Base-by-base conservation (phyloP, 1,284 basidiomycete species). In the Marasmius oreades region DNA sequence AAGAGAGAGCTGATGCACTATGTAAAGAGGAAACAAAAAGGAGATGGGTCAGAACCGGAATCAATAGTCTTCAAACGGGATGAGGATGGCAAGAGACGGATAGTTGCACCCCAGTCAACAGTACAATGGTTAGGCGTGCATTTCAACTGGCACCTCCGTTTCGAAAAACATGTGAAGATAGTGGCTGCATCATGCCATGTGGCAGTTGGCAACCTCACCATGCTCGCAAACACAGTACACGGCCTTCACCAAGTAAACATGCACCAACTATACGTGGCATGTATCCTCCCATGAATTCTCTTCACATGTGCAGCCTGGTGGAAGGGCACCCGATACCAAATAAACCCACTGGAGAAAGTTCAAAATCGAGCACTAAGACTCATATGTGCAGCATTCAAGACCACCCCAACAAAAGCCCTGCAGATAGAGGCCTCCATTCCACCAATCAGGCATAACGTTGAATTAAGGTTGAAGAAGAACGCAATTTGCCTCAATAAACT, bases 141-240 rank as follows among this genome's bases (percentile, higher is more conserved):
- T 26, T 61, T 71, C 37, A 39, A 53, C 39, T 16, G 52, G 0
- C 54, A 61, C 16, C 68, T 73, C 2, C 22, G 14, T 0, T 73
- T 71, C 57, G 55, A 60, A n/a, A 55, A 61, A 4, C 71, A 72
- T 39, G 58, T 70, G 12, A 46, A 62, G 33, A 55, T 56, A n/a
- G 61, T 68, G 33, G 60, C 63, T 0, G 60, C 55, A 3, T 61
- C 64, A 20, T 70, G 64, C 1, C 28, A 47, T 10, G 62, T 55
- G 34, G 65, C 69, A 0, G 62, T 71, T 2, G 53, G 46, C 7
- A 64, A 65, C 0, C 52, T 74, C 0, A 59, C 60, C 0, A 70
- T 73, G 65, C 68, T 76, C 0, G 69, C 70, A 3, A 75, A 75
- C 64, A 73, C 72, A 1, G 57, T 68, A 0, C 61, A 65, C 0